These are phyloP conservation scores for Cryptococcus sp. DNA, from an alignment of 1,284 basidiomycete species.

Conservation along the genomic window DNA sequence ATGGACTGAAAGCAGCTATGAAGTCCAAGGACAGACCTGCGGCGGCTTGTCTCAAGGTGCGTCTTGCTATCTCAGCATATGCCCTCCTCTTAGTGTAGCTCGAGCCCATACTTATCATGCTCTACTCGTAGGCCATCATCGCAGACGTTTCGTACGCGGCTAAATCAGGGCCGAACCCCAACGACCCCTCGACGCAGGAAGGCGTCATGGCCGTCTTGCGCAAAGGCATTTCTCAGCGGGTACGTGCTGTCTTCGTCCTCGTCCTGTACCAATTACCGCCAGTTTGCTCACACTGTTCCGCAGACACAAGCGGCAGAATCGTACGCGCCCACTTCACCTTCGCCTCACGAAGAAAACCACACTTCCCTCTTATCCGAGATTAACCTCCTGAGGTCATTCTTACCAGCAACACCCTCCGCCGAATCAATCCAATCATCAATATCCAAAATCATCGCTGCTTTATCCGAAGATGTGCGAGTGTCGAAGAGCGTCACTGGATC, in stretches of 20 bases:
- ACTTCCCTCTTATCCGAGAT: constrained; percentile 37
- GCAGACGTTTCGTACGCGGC: constrained; percentile 45
- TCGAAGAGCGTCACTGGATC: constrained; percentile 38
- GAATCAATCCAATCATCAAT: constrained; percentile 35
- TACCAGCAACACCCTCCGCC: constrained; percentile 38
- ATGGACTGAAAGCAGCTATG: constrained; percentile 51
- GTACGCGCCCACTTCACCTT: constrained; percentile 40
- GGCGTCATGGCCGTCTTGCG: constrained; percentile 38
- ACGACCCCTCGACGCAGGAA: constrained; percentile 37
- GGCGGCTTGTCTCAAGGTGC: constrained; percentile 41
- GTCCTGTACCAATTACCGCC: background rate
- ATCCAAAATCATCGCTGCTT: constrained; percentile 32
- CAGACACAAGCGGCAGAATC: constrained; percentile 41
- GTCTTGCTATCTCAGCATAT: background rate
- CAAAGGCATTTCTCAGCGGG: constrained; percentile 47
- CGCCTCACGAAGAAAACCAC: constrained; percentile 40
- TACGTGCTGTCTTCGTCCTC: constrained; percentile 17
- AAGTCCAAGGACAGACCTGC: constrained; percentile 44
- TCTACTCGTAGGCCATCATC: constrained; percentile 34
- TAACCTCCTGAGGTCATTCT: constrained; percentile 34
- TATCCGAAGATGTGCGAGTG: constrained; percentile 26
- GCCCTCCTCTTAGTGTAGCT: background rate
- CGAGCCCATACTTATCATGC: background rate
- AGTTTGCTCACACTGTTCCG: constrained; percentile 2
- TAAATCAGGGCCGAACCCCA: constrained; percentile 42